Conservation (phyloP, 345 rosid species). For the Gossypium sturtianum region DNA sequence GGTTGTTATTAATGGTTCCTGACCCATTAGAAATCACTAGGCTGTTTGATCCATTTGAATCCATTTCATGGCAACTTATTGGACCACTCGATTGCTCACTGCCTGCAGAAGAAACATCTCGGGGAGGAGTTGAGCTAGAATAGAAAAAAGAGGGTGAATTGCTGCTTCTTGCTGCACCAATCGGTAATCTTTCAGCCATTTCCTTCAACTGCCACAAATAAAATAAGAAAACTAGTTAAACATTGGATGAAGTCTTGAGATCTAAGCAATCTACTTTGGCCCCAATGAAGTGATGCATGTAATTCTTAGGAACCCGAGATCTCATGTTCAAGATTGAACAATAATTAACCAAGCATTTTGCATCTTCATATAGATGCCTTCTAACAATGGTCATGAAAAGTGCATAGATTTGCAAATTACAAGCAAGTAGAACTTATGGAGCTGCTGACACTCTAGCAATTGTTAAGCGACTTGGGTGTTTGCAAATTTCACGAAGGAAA, state of each 20-base stretch:
- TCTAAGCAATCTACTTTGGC: neutral
- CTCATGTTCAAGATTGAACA: neutral
- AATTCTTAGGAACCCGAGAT: neutral
- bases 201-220: slow-evolving; percentile 54
- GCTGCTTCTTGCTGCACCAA: slow-evolving; percentile 31
- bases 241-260: neutral
- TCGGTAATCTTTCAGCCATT: slow-evolving; percentile 65
- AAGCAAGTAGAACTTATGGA: neutral
- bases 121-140: slow-evolving; percentile 30
- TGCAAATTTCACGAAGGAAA: neutral
- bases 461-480: neutral
- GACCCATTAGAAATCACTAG: slow-evolving; percentile 34
- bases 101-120: slow-evolving; percentile 23
- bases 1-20: slow-evolving; percentile 25
- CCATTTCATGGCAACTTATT: slow-evolving; percentile 23
- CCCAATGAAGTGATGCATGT: neutral
- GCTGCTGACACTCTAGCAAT: neutral
- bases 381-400: neutral
- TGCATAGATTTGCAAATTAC: neutral
- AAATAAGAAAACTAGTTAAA: slow-evolving; percentile 3
- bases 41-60: slow-evolving; percentile 30
- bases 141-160: slow-evolving; percentile 30
- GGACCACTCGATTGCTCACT: slow-evolving; percentile 26
- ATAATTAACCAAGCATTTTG: neutral
- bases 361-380: neutral